phyloP scores from a whole-genome alignment of 306 rosid genomes.

The Fagus sylvatica region DNA sequence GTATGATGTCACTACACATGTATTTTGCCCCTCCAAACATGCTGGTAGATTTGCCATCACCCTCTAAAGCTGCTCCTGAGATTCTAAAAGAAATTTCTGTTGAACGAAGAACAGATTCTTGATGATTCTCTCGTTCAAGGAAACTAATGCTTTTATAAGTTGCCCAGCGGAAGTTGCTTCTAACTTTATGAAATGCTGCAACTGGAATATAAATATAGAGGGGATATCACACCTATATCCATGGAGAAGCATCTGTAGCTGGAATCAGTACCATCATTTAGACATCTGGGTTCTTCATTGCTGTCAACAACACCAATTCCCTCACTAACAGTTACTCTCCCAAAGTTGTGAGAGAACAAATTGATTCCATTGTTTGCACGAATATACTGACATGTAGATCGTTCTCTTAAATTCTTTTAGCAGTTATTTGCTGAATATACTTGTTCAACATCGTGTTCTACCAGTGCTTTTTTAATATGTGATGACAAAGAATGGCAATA shows the following conservation, averaged over 20 bases:
- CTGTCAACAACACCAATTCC: not conserved
- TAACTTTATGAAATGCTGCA: constrained; percentile 10
- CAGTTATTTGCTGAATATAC: not conserved
- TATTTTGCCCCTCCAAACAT: constrained; percentile 80
- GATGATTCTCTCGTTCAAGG: constrained; percentile 29
- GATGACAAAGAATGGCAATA: not conserved
- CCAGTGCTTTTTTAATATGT: not conserved
- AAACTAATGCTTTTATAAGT: not conserved
- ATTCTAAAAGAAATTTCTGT: constrained; percentile 61
- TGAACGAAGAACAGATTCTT: constrained; percentile 56
- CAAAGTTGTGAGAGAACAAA: constrained; percentile 1
- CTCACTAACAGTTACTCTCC: not conserved
- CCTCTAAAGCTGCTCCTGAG: constrained; percentile 63
- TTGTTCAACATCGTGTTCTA: not conserved
- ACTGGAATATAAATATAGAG: not conserved
- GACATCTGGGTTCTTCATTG: not conserved
- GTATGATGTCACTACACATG: constrained; percentile 97
- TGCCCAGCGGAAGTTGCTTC: constrained; percentile 1
- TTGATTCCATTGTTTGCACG: not conserved
- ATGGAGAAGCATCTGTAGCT: not conserved
- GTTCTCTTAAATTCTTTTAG: not conserved
- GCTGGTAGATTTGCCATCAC: constrained; percentile 66
- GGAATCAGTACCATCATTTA: constrained; percentile 2
- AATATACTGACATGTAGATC: not conserved
- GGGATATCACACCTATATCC: not conserved